Evolutionary conservation across 805 yeast species (phyloP).

Genomic region (Yamadazyma kitorensis): DNA sequence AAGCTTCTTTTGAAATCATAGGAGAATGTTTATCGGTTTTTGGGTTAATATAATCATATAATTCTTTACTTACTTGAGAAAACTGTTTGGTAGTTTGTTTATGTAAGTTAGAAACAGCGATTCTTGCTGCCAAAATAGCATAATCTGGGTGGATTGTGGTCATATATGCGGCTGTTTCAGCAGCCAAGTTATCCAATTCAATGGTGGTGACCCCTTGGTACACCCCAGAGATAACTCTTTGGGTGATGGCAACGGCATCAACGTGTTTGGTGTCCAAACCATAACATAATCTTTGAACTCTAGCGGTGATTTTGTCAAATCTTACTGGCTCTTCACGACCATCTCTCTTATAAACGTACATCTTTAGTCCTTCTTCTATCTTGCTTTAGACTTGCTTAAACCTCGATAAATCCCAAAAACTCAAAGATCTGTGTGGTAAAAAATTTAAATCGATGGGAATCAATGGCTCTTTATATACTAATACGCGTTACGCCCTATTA

Average conservation of each 20-base stretch:
- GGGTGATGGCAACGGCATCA: constrained; percentile 94
- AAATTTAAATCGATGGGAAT: no score
- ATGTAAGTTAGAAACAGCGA: constrained; percentile 91
- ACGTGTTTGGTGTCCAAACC: constrained; percentile 90
- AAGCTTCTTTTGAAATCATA: constrained; percentile 43
- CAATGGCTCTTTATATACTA: constrained; percentile 3
- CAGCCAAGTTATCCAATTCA: constrained; percentile 68
- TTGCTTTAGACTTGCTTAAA: no score
- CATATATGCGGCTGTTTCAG: constrained; percentile 97
- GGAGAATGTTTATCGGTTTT: constrained; percentile 60
- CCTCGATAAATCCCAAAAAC: no score
- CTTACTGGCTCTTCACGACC: constrained; percentile 94
- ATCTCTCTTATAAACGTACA: constrained; percentile 89
- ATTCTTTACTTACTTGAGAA: constrained; percentile 69
- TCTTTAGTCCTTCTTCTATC: no score
- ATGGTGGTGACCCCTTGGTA: constrained; percentile 95
- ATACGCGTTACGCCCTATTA: constrained; percentile 5
- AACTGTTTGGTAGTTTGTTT: constrained; percentile 89
- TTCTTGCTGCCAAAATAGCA: constrained; percentile 91
- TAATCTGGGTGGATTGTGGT: constrained; percentile 98
- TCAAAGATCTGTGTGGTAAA: no score
- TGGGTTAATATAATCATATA: constrained; percentile 79
- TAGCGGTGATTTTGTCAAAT: constrained; percentile 94
- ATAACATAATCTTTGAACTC: constrained; percentile 86
- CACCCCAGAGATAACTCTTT: constrained; percentile 92